A percentile compares a stretch with the other conserved stretches of the same genome.
phyloP scores from a whole-genome alignment of 2,329 filamentous ascomycete genomes.

The Fusarium domesticum region DNA sequence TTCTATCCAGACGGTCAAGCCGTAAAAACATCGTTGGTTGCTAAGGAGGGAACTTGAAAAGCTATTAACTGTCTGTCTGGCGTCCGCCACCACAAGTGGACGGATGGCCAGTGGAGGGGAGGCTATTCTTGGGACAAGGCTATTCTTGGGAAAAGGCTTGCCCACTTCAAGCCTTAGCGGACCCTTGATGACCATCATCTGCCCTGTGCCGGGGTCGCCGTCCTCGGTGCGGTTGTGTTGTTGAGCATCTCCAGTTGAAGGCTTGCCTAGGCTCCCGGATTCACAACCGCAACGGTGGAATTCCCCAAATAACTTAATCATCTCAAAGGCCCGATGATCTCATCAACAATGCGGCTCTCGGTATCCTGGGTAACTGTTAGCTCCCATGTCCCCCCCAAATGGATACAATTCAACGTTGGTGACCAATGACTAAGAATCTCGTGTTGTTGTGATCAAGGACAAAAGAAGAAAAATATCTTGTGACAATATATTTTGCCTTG shows the following conservation, averaged over 20 bases:
- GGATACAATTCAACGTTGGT: slow-evolving; percentile 3
- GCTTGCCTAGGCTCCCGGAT: slow-evolving; percentile 13
- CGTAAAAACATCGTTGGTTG: slow-evolving; percentile 13
- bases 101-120: slow-evolving; percentile 12
- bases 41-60: slow-evolving; percentile 16
- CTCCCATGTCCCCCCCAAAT: slow-evolving; percentile 18
- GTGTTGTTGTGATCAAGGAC: too few relatives aligned
- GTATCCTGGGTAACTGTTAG: too few relatives aligned
- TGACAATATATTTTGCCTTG: too few relatives aligned
- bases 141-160: slow-evolving; percentile 10
- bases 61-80: too few relatives aligned
- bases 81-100: too few relatives aligned
- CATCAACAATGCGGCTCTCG: slow-evolving; percentile 14
- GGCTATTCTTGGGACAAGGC: slow-evolving; percentile 28
- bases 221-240: too few relatives aligned
- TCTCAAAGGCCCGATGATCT: slow-evolving; percentile 17
- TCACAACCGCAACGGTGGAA: slow-evolving; percentile 12
- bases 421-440: slow-evolving; percentile 5
- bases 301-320: slow-evolving; percentile 6
- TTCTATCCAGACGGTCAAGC: slow-evolving; percentile 22
- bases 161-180: slow-evolving; percentile 14
- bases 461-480: too few relatives aligned
- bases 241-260: slow-evolving; percentile 11
- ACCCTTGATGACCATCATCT: slow-evolving; percentile 7
- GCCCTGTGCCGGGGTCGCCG: slow-evolving; percentile 24